Percentiles rank a stretch among this genome's conserved stretches.
phyloP scores from a whole-genome alignment of 2,329 filamentous ascomycete species.

The Aureobasidium pullulans region DNA sequence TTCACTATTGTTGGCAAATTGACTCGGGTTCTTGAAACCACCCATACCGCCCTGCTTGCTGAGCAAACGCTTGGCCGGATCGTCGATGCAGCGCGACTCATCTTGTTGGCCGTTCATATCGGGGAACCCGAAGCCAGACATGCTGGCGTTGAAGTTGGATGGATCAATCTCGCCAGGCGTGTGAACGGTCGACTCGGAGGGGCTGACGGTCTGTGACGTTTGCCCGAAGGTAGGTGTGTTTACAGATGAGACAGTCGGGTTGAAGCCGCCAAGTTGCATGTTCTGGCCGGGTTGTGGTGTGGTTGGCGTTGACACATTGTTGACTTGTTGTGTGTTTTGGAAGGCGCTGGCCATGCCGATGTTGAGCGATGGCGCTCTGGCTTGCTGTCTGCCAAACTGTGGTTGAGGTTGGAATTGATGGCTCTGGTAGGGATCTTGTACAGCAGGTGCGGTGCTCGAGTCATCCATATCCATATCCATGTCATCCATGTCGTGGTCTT shows the following conservation, averaged over 20 bases:
- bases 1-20: conserved; percentile 70
- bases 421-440: conserved; percentile 28
- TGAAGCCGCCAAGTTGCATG: conserved; percentile 71
- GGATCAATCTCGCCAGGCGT: conserved; percentile 65
- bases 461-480: conserved; percentile 98
- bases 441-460: conserved; percentile 52
- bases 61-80: conserved; percentile 88
- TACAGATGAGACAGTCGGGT: conserved; percentile 92
- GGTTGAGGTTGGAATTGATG: conserved; percentile 38
- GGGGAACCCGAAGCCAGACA: conserved; percentile 35
- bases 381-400: conserved; percentile 50
- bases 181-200: conserved; percentile 60
- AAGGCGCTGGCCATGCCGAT: conserved; percentile 67
- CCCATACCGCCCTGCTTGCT: conserved; percentile 63
- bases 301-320: conserved; percentile 75
- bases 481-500: conserved; percentile 36
- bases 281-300: conserved; percentile 64
- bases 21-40: conserved; percentile 45
- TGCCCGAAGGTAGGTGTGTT: conserved; percentile 88
- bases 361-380: conserved; percentile 63
- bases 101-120: conserved; percentile 50
- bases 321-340: conserved; percentile 60
- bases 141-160: conserved; percentile 31
- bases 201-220: conserved; percentile 51
- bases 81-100: conserved; percentile 61